Evolutionary conservation across 441 rosid species (phyloP), one percentile per base, ranked within the genome.

Genomic region (Mallotus japonicus): DNA sequence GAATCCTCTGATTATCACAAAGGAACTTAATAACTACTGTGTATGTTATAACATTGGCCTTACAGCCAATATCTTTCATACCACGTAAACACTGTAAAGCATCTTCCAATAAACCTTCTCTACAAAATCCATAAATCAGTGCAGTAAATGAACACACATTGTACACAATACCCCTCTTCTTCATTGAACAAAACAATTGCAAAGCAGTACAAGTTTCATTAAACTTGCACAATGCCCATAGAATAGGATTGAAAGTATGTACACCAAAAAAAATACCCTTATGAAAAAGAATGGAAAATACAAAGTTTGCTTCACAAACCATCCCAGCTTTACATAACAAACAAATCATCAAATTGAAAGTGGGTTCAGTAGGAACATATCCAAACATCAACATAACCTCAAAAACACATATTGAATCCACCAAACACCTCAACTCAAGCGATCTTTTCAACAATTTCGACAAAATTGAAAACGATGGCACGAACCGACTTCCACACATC

Each of bases 151-250:
- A 84, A 63, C 85, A 80, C 12, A 62, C 82, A 64, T 78, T 76
- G 32, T 65, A 68, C 20, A 72, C 65, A 74, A 78, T 4, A 37
- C 87, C 85, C 62, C 70, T 80, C 81, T 76, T 82, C 74, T 69
- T 80, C 79, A 84, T 74, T 42, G 42, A 78, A 53, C 47, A 78
- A 40, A 78, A 72, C 54, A 84, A 61, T 5, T 46, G 73, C 78
- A 76, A 56, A 57, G 84, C 87, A 61, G 20, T 34, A 57, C 9
- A 75, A 58, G 71, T 78, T 72, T 59, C 69, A 66, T 76, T 69
- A 20, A 78, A 76, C 78, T 83, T 85, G 59, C 86, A 78, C 61
- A 82, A 44, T 8, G 77, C 81, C 86, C 88, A 85, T 34, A 85
- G 42, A 58, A 85, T 83, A 6, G 76, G 86, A 72, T 78, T 80